phyloP scores from a whole-genome alignment of 2,329 filamentous ascomycete genomes.

The Fusarium sp. region DNA sequence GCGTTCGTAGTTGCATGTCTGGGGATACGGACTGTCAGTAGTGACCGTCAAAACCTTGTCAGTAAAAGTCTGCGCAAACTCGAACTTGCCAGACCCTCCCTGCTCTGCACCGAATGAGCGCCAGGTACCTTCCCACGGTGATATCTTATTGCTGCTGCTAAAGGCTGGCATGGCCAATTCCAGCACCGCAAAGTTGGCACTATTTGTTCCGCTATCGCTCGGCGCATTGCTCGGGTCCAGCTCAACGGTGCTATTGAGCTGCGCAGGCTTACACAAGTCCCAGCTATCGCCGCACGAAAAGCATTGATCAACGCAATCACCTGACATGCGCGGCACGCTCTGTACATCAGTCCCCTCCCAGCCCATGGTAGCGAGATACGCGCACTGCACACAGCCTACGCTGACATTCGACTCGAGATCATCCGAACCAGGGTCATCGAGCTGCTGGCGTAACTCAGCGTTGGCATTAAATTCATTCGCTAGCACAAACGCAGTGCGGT shows the following conservation, averaged over 20 bases:
- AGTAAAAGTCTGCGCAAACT: neutral
- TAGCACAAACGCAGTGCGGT: neutral
- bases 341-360: neutral
- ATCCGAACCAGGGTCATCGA: neutral
- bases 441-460: neutral
- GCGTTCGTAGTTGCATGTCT: neutral
- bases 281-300: neutral
- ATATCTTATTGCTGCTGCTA: neutral
- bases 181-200: neutral
- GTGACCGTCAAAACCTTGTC: neutral
- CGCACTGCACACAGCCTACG: neutral
- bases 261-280: neutral
- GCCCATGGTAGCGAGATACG: neutral
- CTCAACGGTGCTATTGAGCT: neutral
- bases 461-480: neutral
- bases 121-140: neutral
- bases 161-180: neutral
- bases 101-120: conserved; percentile 2
- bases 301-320: neutral
- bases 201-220: neutral
- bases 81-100: neutral
- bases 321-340: neutral
- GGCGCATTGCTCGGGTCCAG: neutral
- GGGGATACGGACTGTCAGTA: neutral
- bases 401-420: neutral